Evolutionary conservation across 2,329 filamentous ascomycete species (phyloP).

Genomic region (Microdochium bolleyi): DNA sequence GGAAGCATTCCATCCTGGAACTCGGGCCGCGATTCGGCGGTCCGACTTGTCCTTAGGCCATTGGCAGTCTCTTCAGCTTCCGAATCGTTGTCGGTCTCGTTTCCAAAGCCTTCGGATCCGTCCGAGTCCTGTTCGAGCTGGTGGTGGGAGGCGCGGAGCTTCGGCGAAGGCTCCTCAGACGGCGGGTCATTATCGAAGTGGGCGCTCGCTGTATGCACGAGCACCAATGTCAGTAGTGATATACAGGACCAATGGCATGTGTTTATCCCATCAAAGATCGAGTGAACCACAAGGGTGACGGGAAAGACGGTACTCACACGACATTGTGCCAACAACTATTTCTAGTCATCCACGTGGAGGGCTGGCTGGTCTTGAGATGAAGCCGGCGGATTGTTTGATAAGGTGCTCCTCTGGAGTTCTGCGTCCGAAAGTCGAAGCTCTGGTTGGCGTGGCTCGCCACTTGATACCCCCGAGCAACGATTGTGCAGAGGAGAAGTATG

Average conservation of each 20-base stretch:
- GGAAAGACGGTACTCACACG: background rate
- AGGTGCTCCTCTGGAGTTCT: too few relatives aligned
- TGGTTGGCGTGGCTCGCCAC: too few relatives aligned
- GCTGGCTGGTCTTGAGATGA: too few relatives aligned
- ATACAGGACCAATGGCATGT: background rate
- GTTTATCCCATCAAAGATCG: background rate
- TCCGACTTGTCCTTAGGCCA: conserved; percentile 15
- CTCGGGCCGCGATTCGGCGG: conserved; percentile 3
- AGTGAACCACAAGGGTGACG: background rate
- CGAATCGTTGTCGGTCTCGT: background rate
- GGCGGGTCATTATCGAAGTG: conserved; percentile 15
- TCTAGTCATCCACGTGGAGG: too few relatives aligned
- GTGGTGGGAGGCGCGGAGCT: conserved; percentile 17
- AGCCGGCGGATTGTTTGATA: too few relatives aligned
- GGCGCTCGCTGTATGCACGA: background rate
- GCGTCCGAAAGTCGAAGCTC: too few relatives aligned
- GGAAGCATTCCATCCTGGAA: conserved; percentile 46
- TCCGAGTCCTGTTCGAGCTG: conserved; percentile 23
- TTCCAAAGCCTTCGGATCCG: conserved; percentile 15
- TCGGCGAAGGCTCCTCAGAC: conserved; percentile 26
- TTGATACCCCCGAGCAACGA: too few relatives aligned
- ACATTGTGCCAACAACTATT: background rate
- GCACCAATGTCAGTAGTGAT: background rate
- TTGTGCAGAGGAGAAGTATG: too few relatives aligned
- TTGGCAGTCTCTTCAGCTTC: conserved; percentile 2